Evolutionary conservation across 1,139 yeast species (phyloP), one percentile per base, ranked within the genome.

Genomic region (Geotrichum carabidarum): DNA sequence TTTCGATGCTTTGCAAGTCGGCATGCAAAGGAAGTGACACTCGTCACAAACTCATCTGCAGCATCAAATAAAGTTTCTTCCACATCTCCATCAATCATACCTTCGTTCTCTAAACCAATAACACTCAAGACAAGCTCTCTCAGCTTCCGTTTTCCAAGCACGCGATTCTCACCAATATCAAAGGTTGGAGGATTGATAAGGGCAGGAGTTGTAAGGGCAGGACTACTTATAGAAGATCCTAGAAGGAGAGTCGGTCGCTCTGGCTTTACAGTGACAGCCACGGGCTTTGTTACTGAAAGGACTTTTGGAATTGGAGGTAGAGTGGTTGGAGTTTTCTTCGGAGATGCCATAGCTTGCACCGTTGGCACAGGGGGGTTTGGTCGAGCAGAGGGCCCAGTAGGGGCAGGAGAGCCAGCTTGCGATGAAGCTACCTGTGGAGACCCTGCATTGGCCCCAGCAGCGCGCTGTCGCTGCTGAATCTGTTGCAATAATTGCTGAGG

Each of bases 21-120:
- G 68, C 99, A 93, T 0, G 97, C 96, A 74, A 93, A 93, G 2
- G 89, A 79, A 0, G 97, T 89, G 1, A 94, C 96, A 50, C 87
- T 84, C 14, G 87, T 81, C 12, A 93, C 94, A 68, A 93, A 93
- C 67, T 94, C 99, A 68, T 94, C 99, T 0, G 99, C 98, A 57
- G 93, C 75, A 68, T 94, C 99, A 50, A 94, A 76, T 50, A 93
- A 74, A 43, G 91, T 73, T 62, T 91, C 97, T 68, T 93, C 98
- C 14, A 91, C 98, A 69, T 93, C 97, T 34, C 97, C 97, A 68
- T 91, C 98, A 55, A 93, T 85, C 54, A 65, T 62, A 9, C 73
- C 65, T 49, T 71, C 74, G n/a, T 80, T 80, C 8, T 95, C 86
- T 63, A 88, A 93, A 3, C 95, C 90, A 63, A 88, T 94, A 8